These are phyloP conservation scores for Tetrahymena malaccensis DNA, from an alignment of 73 alveolate genomes.

Conservation along the genomic window DNA sequence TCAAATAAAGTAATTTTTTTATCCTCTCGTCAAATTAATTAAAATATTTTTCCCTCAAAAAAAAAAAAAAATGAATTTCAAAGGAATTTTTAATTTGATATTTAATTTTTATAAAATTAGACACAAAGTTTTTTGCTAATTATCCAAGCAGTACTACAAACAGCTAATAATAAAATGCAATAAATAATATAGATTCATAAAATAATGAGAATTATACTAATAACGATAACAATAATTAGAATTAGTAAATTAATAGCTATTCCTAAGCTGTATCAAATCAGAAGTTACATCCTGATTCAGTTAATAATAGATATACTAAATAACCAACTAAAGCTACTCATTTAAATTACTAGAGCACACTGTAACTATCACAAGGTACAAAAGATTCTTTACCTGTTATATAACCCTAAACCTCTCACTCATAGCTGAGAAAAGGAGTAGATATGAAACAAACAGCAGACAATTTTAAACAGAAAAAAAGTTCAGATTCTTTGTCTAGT, in stretches of 20 bases:
- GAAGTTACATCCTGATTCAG: not conserved
- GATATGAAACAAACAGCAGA: not conserved
- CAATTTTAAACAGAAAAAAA: not conserved
- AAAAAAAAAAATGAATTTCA: too few species aligned
- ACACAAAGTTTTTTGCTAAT: not conserved
- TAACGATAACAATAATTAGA: not conserved
- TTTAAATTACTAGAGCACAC: not conserved
- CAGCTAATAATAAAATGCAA: not conserved
- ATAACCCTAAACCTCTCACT: not conserved
- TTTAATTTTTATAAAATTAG: not conserved
- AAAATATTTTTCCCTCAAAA: too few species aligned
- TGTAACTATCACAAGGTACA: not conserved
- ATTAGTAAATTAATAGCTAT: not conserved
- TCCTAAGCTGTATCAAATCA: not conserved
- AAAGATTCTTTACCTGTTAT: not conserved
- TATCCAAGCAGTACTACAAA: not conserved
- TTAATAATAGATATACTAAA: not conserved
- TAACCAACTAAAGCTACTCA: not conserved
- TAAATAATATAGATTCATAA: not conserved
- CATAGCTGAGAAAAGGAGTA: not conserved
- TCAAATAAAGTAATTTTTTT: not conserved
- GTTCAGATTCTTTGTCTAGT: not conserved
- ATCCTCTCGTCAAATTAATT: too few species aligned
- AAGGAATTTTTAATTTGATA: not conserved
- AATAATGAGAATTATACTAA: not conserved